Conservation (phyloP, 1,284 basidiomycete genomes). For the Marasmius oreades region DNA sequence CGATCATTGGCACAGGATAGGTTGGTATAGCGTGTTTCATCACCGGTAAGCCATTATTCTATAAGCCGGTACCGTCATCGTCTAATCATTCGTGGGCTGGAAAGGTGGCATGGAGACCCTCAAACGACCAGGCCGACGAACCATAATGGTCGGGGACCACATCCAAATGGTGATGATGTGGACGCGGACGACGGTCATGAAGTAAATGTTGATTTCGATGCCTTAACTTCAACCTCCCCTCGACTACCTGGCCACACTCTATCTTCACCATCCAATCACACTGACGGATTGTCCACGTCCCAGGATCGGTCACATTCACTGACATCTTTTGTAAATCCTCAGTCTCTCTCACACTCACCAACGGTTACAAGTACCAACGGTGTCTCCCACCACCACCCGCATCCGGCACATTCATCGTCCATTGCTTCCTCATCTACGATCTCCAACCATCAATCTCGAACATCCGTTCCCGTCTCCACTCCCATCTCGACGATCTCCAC, state of each 20-base stretch:
- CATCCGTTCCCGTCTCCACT: slow-evolving; percentile 2
- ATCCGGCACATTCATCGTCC: background rate
- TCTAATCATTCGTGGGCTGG: background rate
- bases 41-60: slow-evolving; percentile 38
- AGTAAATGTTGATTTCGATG: slow-evolving; percentile 37
- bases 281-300: slow-evolving; percentile 23
- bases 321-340: slow-evolving; percentile 13
- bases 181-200: slow-evolving; percentile 47
- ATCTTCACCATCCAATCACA: slow-evolving; percentile 17
- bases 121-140: slow-evolving; percentile 44
- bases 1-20: slow-evolving; percentile 70
- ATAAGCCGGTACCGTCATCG: slow-evolving; percentile 10
- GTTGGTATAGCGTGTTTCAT: slow-evolving; percentile 71
- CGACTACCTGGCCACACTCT: slow-evolving; percentile 14
- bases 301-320: slow-evolving; percentile 2
- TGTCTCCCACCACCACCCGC: slow-evolving; percentile 8
- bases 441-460: slow-evolving; percentile 8
- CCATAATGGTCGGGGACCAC: slow-evolving; percentile 28
- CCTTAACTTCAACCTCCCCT: slow-evolving; percentile 20
- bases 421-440: slow-evolving; percentile 12
- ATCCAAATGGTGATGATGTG: slow-evolving; percentile 18
- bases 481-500: slow-evolving; percentile 5
- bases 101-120: slow-evolving; percentile 61
- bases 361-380: slow-evolving; percentile 16
- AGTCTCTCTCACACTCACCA: slow-evolving; percentile 22